Conservation (phyloP, 257 asterid species). For the Solanum okadae region DNA sequence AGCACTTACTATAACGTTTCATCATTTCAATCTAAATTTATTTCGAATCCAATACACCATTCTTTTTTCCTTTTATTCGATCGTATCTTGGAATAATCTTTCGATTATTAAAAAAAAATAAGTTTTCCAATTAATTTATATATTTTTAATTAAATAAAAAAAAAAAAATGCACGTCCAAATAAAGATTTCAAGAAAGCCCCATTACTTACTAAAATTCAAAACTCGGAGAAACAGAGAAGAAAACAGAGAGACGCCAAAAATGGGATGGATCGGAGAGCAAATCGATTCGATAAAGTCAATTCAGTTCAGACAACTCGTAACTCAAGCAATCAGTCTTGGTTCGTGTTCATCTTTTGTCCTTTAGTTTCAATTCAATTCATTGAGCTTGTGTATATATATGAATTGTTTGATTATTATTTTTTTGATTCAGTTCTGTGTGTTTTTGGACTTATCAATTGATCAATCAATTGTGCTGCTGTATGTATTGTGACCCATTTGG, state of each 20-base stretch:
- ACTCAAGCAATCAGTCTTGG: conserved; percentile 89
- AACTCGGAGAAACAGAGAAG: neutral
- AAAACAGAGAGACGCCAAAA: neutral
- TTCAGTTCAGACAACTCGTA: conserved; percentile 74
- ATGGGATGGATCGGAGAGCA: conserved; percentile 99
- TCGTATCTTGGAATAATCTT: too few species aligned
- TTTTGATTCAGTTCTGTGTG: neutral
- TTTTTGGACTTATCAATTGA: neutral
- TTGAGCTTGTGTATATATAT: neutral
- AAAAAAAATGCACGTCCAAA: neutral
- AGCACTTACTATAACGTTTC: neutral
- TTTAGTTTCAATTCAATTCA: neutral
- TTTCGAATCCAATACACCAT: rapidly evolving
- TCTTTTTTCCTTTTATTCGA: too few species aligned
- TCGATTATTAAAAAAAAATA: too few species aligned
- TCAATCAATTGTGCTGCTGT: neutral
- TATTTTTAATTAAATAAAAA: too few species aligned
- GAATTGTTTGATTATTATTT: neutral
- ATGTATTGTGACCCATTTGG: neutral
- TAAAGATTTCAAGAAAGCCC: neutral
- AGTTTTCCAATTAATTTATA: too few species aligned
- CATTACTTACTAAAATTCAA: neutral
- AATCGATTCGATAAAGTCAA: conserved; percentile 78
- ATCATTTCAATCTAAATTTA: neutral
- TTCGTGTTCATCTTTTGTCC: conserved; percentile 8